Conservation (phyloP, 2,329 filamentous ascomycete genomes). For the Gliomastix tumulicola region DNA sequence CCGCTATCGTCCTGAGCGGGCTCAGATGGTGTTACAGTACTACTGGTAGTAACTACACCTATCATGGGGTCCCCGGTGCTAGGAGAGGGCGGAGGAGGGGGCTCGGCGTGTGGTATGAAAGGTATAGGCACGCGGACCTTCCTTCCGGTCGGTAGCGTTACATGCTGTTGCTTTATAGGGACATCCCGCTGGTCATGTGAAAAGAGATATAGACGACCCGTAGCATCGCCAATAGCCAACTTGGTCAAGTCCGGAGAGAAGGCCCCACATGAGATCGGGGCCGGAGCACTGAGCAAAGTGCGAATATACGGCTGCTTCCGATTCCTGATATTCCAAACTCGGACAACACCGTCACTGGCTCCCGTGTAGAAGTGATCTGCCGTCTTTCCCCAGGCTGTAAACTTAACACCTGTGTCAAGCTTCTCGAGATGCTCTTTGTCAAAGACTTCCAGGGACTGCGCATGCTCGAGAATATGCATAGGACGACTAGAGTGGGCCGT, state of each 20-base stretch:
- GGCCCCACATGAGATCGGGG: conserved; percentile 48
- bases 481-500: conserved; percentile 47
- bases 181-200: conserved; percentile 38
- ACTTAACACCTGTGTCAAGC: conserved; percentile 57
- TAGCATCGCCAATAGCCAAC: conserved; percentile 54
- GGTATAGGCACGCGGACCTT: conserved; percentile 36
- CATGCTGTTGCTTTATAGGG: conserved; percentile 21
- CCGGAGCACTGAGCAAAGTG: conserved; percentile 45
- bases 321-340: conserved; percentile 54
- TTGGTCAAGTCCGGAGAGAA: conserved; percentile 51
- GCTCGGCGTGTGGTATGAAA: conserved; percentile 43
- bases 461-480: conserved; percentile 49
- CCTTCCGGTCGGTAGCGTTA: conserved; percentile 25
- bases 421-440: conserved; percentile 38
- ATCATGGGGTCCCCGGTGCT: too few relatives aligned
- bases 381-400: conserved; percentile 53
- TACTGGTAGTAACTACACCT: too few relatives aligned
- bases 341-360: conserved; percentile 55
- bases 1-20: background rate
- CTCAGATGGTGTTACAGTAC: too few relatives aligned
- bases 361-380: conserved; percentile 55
- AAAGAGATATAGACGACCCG: conserved; percentile 50
- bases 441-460: conserved; percentile 30
- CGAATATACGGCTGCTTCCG: conserved; percentile 37
- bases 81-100: conserved; percentile 35